These are phyloP conservation scores for Xerocomellus amylosporus DNA, from an alignment of 768 basidiomycete species.

Conservation along the genomic window DNA sequence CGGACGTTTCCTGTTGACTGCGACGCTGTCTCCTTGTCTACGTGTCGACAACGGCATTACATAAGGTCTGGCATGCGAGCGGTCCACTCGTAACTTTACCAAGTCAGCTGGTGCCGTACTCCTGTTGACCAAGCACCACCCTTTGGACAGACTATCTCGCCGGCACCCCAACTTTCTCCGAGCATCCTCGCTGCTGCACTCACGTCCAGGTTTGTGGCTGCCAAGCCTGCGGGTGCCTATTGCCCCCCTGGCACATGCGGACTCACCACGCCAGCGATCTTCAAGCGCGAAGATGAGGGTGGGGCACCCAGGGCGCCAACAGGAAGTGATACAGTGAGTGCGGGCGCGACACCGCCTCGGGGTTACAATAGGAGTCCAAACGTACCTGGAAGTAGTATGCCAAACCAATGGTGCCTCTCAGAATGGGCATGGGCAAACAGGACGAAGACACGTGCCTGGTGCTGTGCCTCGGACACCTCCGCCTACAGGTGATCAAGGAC, in stretches of 20 bases:
- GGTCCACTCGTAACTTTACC: constrained; percentile 92
- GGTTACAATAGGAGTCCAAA: constrained; percentile 55
- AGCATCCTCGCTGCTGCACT: constrained; percentile 52
- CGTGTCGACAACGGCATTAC: constrained; percentile 96
- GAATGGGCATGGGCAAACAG: constrained; percentile 29
- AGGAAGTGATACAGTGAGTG: constrained; percentile 36
- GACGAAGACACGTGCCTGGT: constrained; percentile 63
- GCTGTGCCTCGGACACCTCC: constrained; percentile 53
- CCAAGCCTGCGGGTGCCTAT: constrained; percentile 84
- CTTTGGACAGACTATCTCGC: constrained; percentile 66
- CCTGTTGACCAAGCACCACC: constrained; percentile 61
- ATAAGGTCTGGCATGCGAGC: constrained; percentile 84
- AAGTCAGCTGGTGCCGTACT: constrained; percentile 78
- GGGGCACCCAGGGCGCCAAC: constrained; percentile 52
- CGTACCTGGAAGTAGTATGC: constrained; percentile 44
- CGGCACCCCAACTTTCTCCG: constrained; percentile 61
- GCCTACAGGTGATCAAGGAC: constrained; percentile 37
- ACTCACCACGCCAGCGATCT: constrained; percentile 80
- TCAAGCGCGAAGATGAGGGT: constrained; percentile 90
- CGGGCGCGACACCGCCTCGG: constrained; percentile 63
- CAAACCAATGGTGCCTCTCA: constrained; percentile 32
- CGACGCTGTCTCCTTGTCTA: constrained; percentile 93
- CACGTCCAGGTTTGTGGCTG: constrained; percentile 50
- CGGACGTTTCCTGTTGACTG: constrained; percentile 89
- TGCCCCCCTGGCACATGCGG: constrained; percentile 93